Evolutionary conservation across 768 basidiomycete genomes (phyloP), one percentile per base, ranked within the genome.

Genomic region (Tricholoma matsutake): DNA sequence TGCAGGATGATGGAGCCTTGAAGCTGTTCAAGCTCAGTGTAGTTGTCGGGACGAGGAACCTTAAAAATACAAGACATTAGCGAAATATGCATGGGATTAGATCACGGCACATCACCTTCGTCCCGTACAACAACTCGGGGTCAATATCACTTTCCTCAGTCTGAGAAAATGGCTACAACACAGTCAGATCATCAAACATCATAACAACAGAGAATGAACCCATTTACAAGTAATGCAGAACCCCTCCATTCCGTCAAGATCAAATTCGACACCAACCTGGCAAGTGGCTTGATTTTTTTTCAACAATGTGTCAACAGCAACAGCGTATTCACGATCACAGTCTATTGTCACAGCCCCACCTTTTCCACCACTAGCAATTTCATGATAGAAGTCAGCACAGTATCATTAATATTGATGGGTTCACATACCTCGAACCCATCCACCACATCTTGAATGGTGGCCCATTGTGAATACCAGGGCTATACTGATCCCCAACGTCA

Each of bases 1-100:
- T 66, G 51, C 2, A 62, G 35, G 31, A 66, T 58, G 6, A 62
- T 47, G 18, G 20, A 11, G 1, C 63, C 63, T 20, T 66, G 54
- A 31, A 64, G 58, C 35, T 62, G 61, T 4, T 41, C 39, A 3
- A 28, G 10, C 7, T 64, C 63, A 35, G n/a, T 64, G 37, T 59
- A 62, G 34, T 45, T 35, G 2, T 43, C 39, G 35, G 58, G 22
- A 10, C 60, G 39, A 7, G 65, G 62, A 54, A 64, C 60, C 57
- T 63, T 49, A 14, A 31, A 14, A 54, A 54, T 28, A 54, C 5
- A n/a, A n/a, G n/a, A n/a, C n/a, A n/a, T n/a, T n/a, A n/a, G n/a
- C n/a, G n/a, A n/a, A n/a, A n/a, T n/a, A n/a, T n/a, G n/a, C n/a
- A n/a, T n/a, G n/a, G n/a, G n/a, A n/a, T n/a, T n/a, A n/a, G n/a